Base-by-base conservation (phyloP, 2,329 filamentous ascomycete genomes). In the Xylaria sp. region DNA sequence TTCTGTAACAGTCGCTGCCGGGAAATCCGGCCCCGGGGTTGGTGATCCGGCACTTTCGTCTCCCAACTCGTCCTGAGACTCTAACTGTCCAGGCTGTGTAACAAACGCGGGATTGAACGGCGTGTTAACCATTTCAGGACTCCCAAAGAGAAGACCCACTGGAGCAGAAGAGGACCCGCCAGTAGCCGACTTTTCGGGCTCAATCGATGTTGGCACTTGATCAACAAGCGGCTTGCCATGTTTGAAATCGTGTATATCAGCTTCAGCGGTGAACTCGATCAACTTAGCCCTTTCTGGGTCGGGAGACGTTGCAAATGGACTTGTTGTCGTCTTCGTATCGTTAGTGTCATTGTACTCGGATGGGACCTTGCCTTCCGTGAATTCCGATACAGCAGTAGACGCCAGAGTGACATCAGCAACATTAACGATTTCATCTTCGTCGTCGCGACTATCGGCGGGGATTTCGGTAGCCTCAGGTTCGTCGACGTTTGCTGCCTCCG, bases 91-190 rank as follows among this genome's bases (percentile, higher is more conserved):
- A 47, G 70, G 69, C 46, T 68, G 62, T 16, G 61, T 60, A 54
- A 68, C 66, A 51, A 72, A 65, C 54, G 66, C 59, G 19, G 70
- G 70, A 10, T 72, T 65, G 49, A 72, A 72, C 0, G 69, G 58
- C 55, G 65, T 63, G 34, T 65, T 70, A 59, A 44, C 69, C 66
- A 61, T 73, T 60, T 65, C 66, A 8, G 70, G 63, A 37, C 69
- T 74, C 16, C 77, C 71, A 59, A 73, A 72, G 35, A 39, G 66
- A 54, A 72, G 72, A 35, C 53, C 54, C 0, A 66, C 75, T 11
- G 82, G 81, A 3, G 78, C 81, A 70, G 94, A 95, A 0, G 88
- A 30, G 23, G 23, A 81, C 67, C 83, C 84, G 0, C 90, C 89
- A 13, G 84, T 80, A 3, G 89, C 87, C 42, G 90, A 92, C 65